phyloP scores from a whole-genome alignment of 345 rosid genomes.

The Populus davidiana region DNA sequence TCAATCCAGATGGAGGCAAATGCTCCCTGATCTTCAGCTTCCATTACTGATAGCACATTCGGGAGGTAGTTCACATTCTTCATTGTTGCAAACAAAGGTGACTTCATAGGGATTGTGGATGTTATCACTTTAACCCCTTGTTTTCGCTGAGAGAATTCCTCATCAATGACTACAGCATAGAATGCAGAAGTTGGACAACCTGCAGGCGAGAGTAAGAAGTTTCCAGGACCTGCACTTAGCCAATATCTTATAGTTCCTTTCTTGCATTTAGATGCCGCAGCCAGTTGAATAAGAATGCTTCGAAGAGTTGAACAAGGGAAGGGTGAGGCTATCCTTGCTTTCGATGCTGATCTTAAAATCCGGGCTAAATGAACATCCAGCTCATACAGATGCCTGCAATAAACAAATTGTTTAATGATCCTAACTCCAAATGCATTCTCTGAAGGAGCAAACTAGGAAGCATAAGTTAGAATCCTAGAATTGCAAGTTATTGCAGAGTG shows the following conservation, averaged over 20 bases:
- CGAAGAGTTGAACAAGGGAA: slow-evolving; percentile 54
- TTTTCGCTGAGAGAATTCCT: slow-evolving; percentile 46
- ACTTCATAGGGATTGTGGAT: slow-evolving; percentile 59
- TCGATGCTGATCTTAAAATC: slow-evolving; percentile 53
- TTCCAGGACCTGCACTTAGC: slow-evolving; percentile 68
- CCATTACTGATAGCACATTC: slow-evolving; percentile 55
- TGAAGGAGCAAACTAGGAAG: neutral
- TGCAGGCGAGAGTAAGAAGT: slow-evolving; percentile 62
- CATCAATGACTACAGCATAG: slow-evolving; percentile 62
- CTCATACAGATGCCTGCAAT: slow-evolving; percentile 53
- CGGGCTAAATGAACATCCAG: slow-evolving; percentile 65
- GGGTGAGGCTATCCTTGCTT: slow-evolving; percentile 55
- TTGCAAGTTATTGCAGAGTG: neutral
- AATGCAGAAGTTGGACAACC: slow-evolving; percentile 57
- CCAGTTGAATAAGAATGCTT: slow-evolving; percentile 56
- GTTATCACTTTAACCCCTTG: slow-evolving; percentile 64
- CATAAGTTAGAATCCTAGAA: neutral
- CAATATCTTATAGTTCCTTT: slow-evolving; percentile 63
- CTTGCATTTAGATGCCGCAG: slow-evolving; percentile 51
- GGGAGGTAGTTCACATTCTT: slow-evolving; percentile 71
- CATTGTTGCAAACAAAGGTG: slow-evolving; percentile 49
- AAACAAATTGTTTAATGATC: neutral
- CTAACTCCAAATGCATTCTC: neutral
- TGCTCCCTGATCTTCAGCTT: slow-evolving; percentile 67
- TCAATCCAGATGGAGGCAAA: slow-evolving; percentile 64